Conservation (phyloP, 257 asterid species). For the Nemophila menziesii region DNA sequence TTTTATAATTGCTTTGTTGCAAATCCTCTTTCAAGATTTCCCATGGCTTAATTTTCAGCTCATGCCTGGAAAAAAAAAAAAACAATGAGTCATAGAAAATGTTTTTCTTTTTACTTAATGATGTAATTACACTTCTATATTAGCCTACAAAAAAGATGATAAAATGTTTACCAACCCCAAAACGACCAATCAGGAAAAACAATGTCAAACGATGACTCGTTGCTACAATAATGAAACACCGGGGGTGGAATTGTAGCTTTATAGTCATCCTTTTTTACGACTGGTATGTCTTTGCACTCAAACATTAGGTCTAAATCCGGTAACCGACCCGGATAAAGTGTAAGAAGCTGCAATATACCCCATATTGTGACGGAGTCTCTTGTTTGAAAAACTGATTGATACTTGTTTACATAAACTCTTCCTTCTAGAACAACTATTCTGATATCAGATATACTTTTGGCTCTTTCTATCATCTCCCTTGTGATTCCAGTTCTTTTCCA, state of each 20-base stretch:
- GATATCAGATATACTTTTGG: slow-evolving; percentile 32
- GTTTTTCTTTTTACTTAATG: not conserved
- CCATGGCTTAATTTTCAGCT: slow-evolving; percentile 78
- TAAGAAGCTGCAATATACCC: slow-evolving; percentile 79
- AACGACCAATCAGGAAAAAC: slow-evolving; percentile 92
- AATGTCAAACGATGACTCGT: slow-evolving; percentile 43
- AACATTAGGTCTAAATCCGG: slow-evolving; percentile 70
- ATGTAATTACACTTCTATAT: not conserved
- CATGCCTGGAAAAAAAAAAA: slow-evolving; percentile 45
- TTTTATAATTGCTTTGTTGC: slow-evolving; percentile 29
- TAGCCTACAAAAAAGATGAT: slow-evolving; percentile 3
- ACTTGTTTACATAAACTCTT: slow-evolving; percentile 42
- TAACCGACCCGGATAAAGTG: slow-evolving; percentile 53
- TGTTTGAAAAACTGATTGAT: slow-evolving; percentile 47
- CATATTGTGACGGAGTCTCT: slow-evolving; percentile 69
- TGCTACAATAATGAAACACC: slow-evolving; percentile 60
- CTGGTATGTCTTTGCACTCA: slow-evolving; percentile 49
- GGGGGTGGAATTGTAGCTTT: slow-evolving; percentile 37
- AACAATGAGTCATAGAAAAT: not conserved
- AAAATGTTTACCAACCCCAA: slow-evolving; percentile 92
- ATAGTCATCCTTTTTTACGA: slow-evolving; percentile 25
- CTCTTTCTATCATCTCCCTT: slow-evolving; percentile 37
- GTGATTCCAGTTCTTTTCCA: slow-evolving; percentile 63
- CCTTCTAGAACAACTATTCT: slow-evolving; percentile 47
- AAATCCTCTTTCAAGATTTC: slow-evolving; percentile 45